Conservation (phyloP, 257 asterid genomes). For the Plantago elongata region DNA sequence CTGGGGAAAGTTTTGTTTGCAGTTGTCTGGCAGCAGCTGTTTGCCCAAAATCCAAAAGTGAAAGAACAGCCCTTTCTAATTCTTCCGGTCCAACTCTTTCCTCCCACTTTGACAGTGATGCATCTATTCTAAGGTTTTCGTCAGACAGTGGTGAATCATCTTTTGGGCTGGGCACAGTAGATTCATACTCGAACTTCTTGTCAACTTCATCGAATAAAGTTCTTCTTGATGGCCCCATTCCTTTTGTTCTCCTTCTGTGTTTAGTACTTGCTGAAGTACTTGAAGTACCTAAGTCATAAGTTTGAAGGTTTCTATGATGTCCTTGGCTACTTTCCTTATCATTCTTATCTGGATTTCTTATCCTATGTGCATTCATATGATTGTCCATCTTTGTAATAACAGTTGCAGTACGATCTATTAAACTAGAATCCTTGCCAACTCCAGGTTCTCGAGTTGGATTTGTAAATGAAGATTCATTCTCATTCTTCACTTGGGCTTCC, state of each 20-base stretch:
- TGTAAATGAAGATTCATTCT: constrained; percentile 50
- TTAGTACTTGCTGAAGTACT: constrained; percentile 42
- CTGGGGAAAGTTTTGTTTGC: constrained; percentile 84
- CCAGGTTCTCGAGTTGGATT: constrained; percentile 52
- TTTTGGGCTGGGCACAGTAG: constrained; percentile 32
- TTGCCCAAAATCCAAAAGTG: constrained; percentile 94
- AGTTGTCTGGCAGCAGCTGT: constrained; percentile 83
- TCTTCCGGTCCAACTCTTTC: constrained; percentile 91
- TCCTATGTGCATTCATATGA: constrained; percentile 49
- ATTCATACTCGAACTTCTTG: constrained; percentile 52
- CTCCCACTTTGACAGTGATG: constrained; percentile 82
- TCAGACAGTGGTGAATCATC: constrained; percentile 57
- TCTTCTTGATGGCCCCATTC: constrained; percentile 64
- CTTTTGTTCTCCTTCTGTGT: constrained; percentile 79
- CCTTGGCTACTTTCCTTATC: constrained; percentile 68
- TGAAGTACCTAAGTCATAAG: constrained; percentile 41
- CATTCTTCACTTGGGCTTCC: constrained; percentile 81
- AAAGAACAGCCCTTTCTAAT: constrained; percentile 88
- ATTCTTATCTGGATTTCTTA: constrained; percentile 50
- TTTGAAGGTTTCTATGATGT: constrained; percentile 46
- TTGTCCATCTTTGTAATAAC: constrained; percentile 72
- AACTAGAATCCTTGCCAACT: constrained; percentile 61
- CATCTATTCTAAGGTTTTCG: constrained; percentile 60
- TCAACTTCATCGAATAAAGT: constrained; percentile 53
- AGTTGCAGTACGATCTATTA: constrained; percentile 74